Conservation (phyloP, 2,329 filamentous ascomycete genomes). For the Penicillium psychrosexuale region DNA sequence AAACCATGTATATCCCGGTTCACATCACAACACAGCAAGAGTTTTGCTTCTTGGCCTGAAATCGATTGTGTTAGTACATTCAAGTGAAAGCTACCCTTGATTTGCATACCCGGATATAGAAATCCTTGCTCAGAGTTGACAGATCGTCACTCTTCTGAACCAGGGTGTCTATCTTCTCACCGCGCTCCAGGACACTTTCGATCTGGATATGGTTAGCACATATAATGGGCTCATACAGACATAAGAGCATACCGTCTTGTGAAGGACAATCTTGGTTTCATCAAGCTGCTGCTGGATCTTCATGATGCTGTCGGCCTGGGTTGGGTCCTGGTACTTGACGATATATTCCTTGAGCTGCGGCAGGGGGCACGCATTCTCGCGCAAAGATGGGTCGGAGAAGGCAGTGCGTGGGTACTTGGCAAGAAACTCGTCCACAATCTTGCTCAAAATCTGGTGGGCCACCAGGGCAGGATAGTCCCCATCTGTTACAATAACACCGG, state of each 20-base stretch:
- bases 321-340: slow-evolving; percentile 76
- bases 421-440: slow-evolving; percentile 84
- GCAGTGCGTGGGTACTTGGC: slow-evolving; percentile 67
- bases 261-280: slow-evolving; percentile 93
- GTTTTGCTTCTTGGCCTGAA: slow-evolving; percentile 74
- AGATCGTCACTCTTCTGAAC: slow-evolving; percentile 91
- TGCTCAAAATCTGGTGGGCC: slow-evolving; percentile 81
- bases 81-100: background rate
- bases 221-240: slow-evolving; percentile 34
- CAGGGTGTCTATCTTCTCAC: slow-evolving; percentile 93
- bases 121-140: slow-evolving; percentile 94
- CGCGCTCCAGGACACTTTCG: slow-evolving; percentile 65
- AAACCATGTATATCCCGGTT: background rate
- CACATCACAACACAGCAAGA: slow-evolving; percentile 71
- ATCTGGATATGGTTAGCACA: slow-evolving; percentile 27
- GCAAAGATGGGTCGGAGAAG: slow-evolving; percentile 56
- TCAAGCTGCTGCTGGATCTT: slow-evolving; percentile 96
- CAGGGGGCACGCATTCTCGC: slow-evolving; percentile 55
- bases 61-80: background rate
- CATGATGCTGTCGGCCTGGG: slow-evolving; percentile 85
- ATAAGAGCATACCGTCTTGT: slow-evolving; percentile 76
- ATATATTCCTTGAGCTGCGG: slow-evolving; percentile 78
- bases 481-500: slow-evolving; percentile 74
- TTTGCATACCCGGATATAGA: slow-evolving; percentile 68
- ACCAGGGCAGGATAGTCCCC: slow-evolving; percentile 73